Evolutionary conservation across 192 early-diverging fungal genomes (phyloP), one percentile per base, ranked within the genome.

Genomic region (Entomortierella beljakovae): DNA sequence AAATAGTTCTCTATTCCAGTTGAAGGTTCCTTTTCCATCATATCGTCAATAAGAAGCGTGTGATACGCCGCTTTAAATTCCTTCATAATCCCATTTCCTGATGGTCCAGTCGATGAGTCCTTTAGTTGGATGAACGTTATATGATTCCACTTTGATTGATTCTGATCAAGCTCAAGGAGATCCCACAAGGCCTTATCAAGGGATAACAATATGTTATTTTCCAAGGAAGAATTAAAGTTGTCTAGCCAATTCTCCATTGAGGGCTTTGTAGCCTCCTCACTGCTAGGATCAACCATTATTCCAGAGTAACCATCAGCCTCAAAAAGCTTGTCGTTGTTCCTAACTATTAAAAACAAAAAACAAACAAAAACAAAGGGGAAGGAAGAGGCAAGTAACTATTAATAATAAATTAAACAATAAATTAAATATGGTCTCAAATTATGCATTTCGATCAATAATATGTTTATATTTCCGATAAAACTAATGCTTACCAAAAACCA

Each of bases 11-110:
- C 51, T 2, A 18, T 53, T 26, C 7, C 51, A 46, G 15, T 53
- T 6, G 23, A 4, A 2, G 4, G 23, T 33, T 29, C 2, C 18
- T 57, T 4, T 5, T 57, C 35, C 18, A 11, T 11, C 26, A 7
- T 28, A 50, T 53, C 18, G 4, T 57, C 54, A 20, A 57, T 34
- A 29, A 57, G 18, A 1, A 57, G 20, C 1, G 31, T 57, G 34
- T 57, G 54, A 18, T 57, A 57, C 16, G 32, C 16, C 16, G 54
- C 54, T 31, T 57, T 57, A 32, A 57, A 57, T 4, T 57, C 54
- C n/a, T 57, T 57, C 31, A 31, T 34, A 13, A 57, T 57, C 31
- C 20, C 20, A 13, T 29, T 32, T 20, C 54, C 20, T 13, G 54
- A 20, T 6, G 20, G 8, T 6, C 16, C 54, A 20, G 10, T 57